Base-by-base conservation (phyloP, 306 rosid species). In the Leucaena leucocephala region DNA sequence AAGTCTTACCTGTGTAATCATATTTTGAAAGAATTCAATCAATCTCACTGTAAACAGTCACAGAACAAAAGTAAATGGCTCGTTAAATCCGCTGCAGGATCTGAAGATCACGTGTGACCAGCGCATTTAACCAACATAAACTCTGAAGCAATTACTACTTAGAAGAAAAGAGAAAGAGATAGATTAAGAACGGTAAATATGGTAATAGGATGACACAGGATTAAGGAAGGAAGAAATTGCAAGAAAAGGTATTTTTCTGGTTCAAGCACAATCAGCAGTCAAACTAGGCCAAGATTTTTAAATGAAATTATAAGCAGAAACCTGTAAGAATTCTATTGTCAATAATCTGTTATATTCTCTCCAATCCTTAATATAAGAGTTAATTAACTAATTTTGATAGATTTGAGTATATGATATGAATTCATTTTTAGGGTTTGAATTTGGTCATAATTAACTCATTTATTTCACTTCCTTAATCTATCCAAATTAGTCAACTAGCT, bases 1-100 rank as follows among this genome's bases (percentile, higher is more conserved):
- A 8, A 85, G 84, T 76, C 84, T 79, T 67, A 85, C 88, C 88
- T 85, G 80, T 72, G 71, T 66, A 76, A 61, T 19, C 80, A 77
- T 6, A 12, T 42, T 55, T 44, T 22, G 78, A 43, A 63, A 78
- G 52, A 46, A 72, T 63, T 27, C 39, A 61, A 49, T 55, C 68
- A 57, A 55, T 44, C 57, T 81, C 55, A 3, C 39, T 4, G 15
- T 42, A 59, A 36, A 64, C 3, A 13, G 11, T 8, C 33, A 62
- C 50, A 7, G 63, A 39, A 59, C 38, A 52, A 76, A 46, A 70
- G 61, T 6, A 78, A 74, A 55, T 55, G 55, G 7, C 44, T 19
- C 65, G 58, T n/a, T n/a, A 71, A 40, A 78, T 35, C 19, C 33
- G 61, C 35, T 6, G 42, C 19, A 16, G 35, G 22, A 7, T 8